Evolutionary conservation across 345 rosid species (phyloP), one percentile per base, ranked within the genome.

Genomic region (Brassica rapa): DNA sequence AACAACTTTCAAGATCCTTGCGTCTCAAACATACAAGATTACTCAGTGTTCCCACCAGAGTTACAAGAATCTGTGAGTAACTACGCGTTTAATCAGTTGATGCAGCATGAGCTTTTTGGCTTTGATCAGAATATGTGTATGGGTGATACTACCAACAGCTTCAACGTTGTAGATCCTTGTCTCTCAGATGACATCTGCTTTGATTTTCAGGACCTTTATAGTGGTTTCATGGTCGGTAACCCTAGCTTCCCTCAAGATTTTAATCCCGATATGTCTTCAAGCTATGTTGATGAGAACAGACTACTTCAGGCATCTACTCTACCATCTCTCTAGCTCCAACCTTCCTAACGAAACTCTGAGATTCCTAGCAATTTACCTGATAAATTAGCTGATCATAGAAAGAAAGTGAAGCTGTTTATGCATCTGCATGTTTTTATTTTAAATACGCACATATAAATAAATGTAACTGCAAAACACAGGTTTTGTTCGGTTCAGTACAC

Each of bases 251-350:
- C 49, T 59, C 51, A 59, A 69, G 37, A n/a, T 7, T 14, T 24
- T 33, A 33, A 5, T 24, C 21, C 39, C 23, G 66, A 75, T 57
- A 15, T 55, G 72, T 10, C 8, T 35, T 8, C 65, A 75, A 37
- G 66, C 66, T 55, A 37, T 7, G 55, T 51, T 57, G 55, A 19
- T 73, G 60, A 75, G 59, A 75, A 16, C 43, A 66, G 23, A 37
- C 59, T 66, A 21, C 55, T 75, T 25, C 59, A 75, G 21, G 19
- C 5, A 57, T 57, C 32, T 66, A 33, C 60, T 15, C 72, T 66
- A 35, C 65, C 78, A 75, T 66, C 37, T 56, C 46, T 39, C 69
- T 5, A 49, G 14, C 62, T 57, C 62, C 35, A 37, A 21, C 37
- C n/a, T 43, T 43, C 51, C 51, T 12, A 43, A 39, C 12, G 12